Evolutionary conservation across 1,139 yeast genomes (phyloP), one percentile per base, ranked within the genome.

Genomic region (Debaryomyces coudertii): DNA sequence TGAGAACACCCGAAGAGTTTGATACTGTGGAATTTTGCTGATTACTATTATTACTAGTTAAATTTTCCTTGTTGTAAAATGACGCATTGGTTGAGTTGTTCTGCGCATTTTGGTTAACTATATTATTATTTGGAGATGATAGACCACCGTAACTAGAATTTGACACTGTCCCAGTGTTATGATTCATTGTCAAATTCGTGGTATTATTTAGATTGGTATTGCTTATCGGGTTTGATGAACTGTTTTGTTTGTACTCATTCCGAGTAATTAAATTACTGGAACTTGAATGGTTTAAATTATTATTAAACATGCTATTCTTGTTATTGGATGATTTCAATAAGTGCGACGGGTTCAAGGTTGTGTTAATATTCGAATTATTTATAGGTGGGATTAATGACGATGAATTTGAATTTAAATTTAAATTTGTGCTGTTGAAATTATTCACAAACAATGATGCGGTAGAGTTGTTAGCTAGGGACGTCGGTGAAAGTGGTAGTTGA

Each of bases 401-500:
- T 7, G 46, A 20, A 20, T 20, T 20, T 7, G 45, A 28, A 23
- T 42, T 44, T 22, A 46, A 34, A 27, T 40, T 43, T n/a, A 39
- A 27, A 24, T 40, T 41, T 7, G 38, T 31, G 35, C 14, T 38
- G 18, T 38, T 38, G 12, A 38, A 20, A 30, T 38, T 44, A 28
- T 38, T 44, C 28, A 36, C 40, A 31, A 47, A 46, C 16, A 47
- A 28, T 2, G 47, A 43, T 2, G 48, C 44, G 1, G 51, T 42
- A 2, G 53, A 33, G 27, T 42, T 44, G 20, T 33, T 45, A 2
- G 46, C 40, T 9, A 50, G 34, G 8, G 57, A 47, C 24, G 33
- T 55, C 2, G 67, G 65, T 1, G 66, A 60, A 9, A 57, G 41
- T 0, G 73, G 70, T 7, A 69, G 52, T 40, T 60, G 68, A 53